Percentiles rank a stretch among this genome's conserved stretches.
phyloP scores from a whole-genome alignment of 768 basidiomycete genomes.

The Leccinum broughii region DNA sequence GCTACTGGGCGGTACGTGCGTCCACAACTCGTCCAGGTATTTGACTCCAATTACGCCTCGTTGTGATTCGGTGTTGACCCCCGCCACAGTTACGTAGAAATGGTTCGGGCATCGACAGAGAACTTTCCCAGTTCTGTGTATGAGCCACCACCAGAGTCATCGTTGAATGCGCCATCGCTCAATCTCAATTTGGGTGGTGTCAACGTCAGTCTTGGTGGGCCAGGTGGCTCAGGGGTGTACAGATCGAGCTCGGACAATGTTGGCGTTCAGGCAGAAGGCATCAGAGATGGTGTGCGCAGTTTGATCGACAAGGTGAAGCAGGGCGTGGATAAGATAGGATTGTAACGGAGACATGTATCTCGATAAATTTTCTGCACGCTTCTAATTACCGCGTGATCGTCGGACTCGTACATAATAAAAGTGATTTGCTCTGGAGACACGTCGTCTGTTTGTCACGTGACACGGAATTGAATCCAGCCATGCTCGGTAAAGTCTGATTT shows the following conservation, averaged over 20 bases:
- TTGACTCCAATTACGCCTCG: slow-evolving; percentile 16
- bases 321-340: slow-evolving; percentile 66
- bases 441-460: slow-evolving; percentile 31
- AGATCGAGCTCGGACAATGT: slow-evolving; percentile 73
- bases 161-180: slow-evolving; percentile 71
- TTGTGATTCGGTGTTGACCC: slow-evolving; percentile 6
- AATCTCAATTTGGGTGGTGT: slow-evolving; percentile 92
- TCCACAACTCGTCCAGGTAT: slow-evolving; percentile 93
- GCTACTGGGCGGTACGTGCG: slow-evolving; percentile 89
- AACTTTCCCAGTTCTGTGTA: slow-evolving; percentile 66
- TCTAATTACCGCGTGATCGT: background rate
- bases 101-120: slow-evolving; percentile 74
- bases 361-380: background rate
- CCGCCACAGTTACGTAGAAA: slow-evolving; percentile 73
- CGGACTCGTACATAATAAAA: background rate
- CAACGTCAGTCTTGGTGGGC: slow-evolving; percentile 90
- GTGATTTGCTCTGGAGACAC: slow-evolving; percentile 17
- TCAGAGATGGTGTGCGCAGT: slow-evolving; percentile 85
- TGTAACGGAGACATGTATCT: slow-evolving; percentile 15
- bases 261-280: slow-evolving; percentile 80
- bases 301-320: slow-evolving; percentile 89
- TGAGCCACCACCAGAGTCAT: slow-evolving; percentile 75
- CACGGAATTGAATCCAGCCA: background rate
- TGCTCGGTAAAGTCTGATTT: background rate
- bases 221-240: slow-evolving; percentile 81